Percentiles rank a stretch among this genome's conserved stretches.
Conservation (phyloP, 2,329 filamentous ascomycete genomes). For the Sclerotinia minor region DNA sequence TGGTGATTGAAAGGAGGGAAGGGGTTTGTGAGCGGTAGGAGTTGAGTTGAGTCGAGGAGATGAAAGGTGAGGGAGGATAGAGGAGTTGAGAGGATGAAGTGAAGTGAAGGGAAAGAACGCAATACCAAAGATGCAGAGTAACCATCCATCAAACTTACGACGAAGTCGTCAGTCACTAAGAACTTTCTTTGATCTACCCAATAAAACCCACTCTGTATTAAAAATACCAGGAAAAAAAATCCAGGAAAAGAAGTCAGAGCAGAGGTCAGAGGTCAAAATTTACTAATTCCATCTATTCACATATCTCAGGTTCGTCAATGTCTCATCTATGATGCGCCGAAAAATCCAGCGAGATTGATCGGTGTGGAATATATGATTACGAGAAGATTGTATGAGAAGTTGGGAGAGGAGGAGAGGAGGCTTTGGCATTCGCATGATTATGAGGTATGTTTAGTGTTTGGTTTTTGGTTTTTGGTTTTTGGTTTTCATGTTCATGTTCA, state of each 20-base stretch:
- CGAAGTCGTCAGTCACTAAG: not conserved
- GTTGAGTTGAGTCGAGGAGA: too few species aligned
- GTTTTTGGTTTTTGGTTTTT: too few species aligned
- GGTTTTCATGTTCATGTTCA: too few species aligned
- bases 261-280: not conserved
- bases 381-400: conserved; percentile 63
- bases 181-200: too few species aligned
- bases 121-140: not conserved
- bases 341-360: conserved; percentile 69
- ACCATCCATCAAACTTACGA: not conserved
- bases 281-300: not conserved
- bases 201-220: too few species aligned
- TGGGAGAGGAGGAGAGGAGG: conserved; percentile 66
- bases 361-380: conserved; percentile 78
- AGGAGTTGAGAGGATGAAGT: not conserved
- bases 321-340: conserved; percentile 75
- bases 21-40: too few species aligned
- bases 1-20: not conserved
- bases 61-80: not conserved
- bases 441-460: conserved; percentile 58
- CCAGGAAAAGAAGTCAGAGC: too few species aligned
- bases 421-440: conserved; percentile 69
- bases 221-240: too few species aligned
- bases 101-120: not conserved
- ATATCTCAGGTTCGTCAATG: conserved; percentile 59